phyloP scores from a whole-genome alignment of 257 asterid species.

The Przewalskia tangutica region DNA sequence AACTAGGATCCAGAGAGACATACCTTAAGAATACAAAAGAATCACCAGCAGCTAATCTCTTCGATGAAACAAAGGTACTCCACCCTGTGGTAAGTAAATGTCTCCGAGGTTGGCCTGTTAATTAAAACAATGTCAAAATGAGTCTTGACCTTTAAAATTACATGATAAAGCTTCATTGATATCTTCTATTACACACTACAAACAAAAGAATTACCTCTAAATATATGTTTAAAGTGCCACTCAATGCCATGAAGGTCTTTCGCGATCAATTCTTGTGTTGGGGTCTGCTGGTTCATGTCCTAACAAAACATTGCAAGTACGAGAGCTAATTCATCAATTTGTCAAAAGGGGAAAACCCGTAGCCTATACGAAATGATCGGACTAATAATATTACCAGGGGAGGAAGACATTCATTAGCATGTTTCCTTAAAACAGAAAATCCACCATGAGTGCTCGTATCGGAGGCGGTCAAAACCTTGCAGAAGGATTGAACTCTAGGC shows the following conservation, averaged over 20 bases:
- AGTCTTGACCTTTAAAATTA: not conserved
- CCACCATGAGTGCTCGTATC: conserved; percentile 58
- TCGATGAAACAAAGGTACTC: conserved; percentile 73
- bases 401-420: conserved; percentile 44
- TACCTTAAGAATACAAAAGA: conserved; percentile 72
- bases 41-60: conserved; percentile 70
- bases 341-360: not conserved
- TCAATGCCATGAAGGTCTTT: conserved; percentile 59
- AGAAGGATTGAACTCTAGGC: conserved; percentile 28
- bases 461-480: conserved; percentile 46
- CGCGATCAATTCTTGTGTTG: conserved; percentile 64
- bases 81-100: conserved; percentile 84
- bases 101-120: conserved; percentile 77
- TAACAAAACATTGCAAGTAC: conserved; percentile 1
- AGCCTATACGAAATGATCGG: not conserved
- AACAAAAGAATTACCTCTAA: conserved; percentile 39
- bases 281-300: conserved; percentile 53
- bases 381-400: conserved; percentile 21
- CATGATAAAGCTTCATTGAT: not conserved
- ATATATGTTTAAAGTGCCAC: conserved; percentile 79
- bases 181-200: not conserved
- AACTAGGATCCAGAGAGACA: not conserved
- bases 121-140: not conserved
- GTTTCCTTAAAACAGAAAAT: conserved; percentile 42
- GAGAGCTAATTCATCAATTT: not conserved